A percentile compares a stretch with the other conserved stretches of the same genome.
Evolutionary conservation across 2,329 filamentous ascomycete genomes (phyloP).

Genomic region (Coniella lustricola): DNA sequence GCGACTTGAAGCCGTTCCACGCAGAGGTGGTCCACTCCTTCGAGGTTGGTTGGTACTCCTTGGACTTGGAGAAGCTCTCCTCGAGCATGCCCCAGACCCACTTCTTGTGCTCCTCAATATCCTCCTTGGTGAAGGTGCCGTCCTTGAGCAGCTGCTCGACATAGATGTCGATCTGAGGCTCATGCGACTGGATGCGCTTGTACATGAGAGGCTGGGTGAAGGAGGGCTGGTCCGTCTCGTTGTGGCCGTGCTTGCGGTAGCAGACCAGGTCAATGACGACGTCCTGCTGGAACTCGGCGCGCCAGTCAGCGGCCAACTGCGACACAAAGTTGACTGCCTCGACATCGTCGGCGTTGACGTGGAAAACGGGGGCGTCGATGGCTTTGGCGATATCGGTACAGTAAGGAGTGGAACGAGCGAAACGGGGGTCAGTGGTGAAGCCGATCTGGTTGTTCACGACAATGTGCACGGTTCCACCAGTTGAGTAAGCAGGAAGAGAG

Average conservation of each 20-base stretch:
- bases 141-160: constrained; percentile 84
- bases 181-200: constrained; percentile 86
- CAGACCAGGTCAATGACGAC: constrained; percentile 97
- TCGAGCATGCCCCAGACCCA: constrained; percentile 99
- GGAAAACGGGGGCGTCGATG: constrained; percentile 96
- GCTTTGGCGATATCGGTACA: constrained; percentile 99
- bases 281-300: constrained; percentile 96
- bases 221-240: constrained; percentile 97
- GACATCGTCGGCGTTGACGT: constrained; percentile 97
- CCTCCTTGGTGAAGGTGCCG: constrained; percentile 92
- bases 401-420: constrained; percentile 94
- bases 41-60: constrained; percentile 91
- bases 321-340: constrained; percentile 98
- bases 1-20: constrained; percentile 99
- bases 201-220: constrained; percentile 99
- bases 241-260: constrained; percentile 98
- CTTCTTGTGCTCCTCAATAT: constrained; percentile 97
- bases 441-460: constrained; percentile 99
- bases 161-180: constrained; percentile 83
- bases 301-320: constrained; percentile 95
- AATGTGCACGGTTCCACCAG: constrained; percentile 92
- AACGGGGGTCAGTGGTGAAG: constrained; percentile 97
- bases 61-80: constrained; percentile 94
- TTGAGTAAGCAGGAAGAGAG: constrained; percentile 90
- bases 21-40: constrained; percentile 98